A percentile compares a stretch with the other conserved stretches of the same genome.
These are phyloP conservation scores for Xylariaceae sp. DNA, from an alignment of 2,329 filamentous ascomycete genomes.

Conservation along the genomic window DNA sequence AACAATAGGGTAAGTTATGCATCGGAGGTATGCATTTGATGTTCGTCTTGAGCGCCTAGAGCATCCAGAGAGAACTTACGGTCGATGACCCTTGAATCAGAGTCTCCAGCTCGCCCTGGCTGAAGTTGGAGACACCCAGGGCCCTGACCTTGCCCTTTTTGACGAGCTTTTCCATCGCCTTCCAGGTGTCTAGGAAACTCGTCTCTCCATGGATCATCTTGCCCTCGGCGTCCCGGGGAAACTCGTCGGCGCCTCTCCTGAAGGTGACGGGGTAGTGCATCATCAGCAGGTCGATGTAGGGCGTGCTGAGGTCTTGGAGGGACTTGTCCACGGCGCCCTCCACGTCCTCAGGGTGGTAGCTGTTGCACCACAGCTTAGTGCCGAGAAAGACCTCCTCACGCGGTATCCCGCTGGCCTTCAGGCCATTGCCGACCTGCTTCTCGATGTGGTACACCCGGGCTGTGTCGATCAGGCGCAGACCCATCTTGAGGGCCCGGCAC, in stretches of 20 bases:
- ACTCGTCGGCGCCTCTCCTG: slow-evolving; percentile 10
- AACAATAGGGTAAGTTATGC: neutral
- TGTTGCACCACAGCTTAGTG: slow-evolving; percentile 6
- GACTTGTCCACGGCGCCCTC: slow-evolving; percentile 4
- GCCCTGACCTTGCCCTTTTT: slow-evolving; percentile 20
- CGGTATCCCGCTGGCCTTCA: slow-evolving; percentile 2
- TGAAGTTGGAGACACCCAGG: slow-evolving; percentile 38
- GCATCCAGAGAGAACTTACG: slow-evolving; percentile 9
- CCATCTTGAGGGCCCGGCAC: slow-evolving; percentile 18
- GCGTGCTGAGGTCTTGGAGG: slow-evolving; percentile 2
- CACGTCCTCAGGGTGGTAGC: slow-evolving; percentile 5
- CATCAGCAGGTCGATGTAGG: slow-evolving; percentile 5
- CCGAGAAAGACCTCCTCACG: slow-evolving; percentile 4
- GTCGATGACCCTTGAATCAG: slow-evolving; percentile 26
- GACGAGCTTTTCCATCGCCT: slow-evolving; percentile 22
- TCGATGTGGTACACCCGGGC: slow-evolving; percentile 4
- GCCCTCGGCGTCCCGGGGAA: slow-evolving; percentile 12
- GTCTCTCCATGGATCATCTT: slow-evolving; percentile 15
- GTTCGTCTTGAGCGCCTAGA: no score
- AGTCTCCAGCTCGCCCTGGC: slow-evolving; percentile 39
- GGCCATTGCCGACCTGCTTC: slow-evolving; percentile 5
- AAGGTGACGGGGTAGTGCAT: slow-evolving; percentile 8
- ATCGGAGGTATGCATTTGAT: no score
- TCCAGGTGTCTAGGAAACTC: slow-evolving; percentile 23
- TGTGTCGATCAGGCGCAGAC: slow-evolving; percentile 29